Evolutionary conservation across 495 filamentous ascomycete genomes (phyloP), one percentile per base, ranked within the genome.

Genomic region (Aspergillus diversus): DNA sequence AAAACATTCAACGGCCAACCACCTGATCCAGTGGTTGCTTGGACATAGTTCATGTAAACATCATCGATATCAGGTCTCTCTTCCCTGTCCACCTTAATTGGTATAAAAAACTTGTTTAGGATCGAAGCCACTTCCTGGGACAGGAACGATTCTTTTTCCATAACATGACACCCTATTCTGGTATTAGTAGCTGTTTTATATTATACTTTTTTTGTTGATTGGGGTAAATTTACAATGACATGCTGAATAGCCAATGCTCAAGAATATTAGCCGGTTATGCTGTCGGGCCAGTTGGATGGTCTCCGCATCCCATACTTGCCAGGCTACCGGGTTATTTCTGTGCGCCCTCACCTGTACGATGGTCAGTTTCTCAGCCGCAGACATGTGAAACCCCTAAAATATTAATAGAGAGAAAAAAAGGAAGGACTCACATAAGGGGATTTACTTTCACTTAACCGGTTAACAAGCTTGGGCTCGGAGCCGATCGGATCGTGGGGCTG

Each of bases 1-100:
- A 99, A 98, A 21, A 97, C 91, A 73, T 97, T 98, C 50, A 99
- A 81, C 11, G 95, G 95, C 96, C 96, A 99, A 32, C 95, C 95
- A 4, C 93, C 96, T 2, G 89, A 92, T 17, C 92, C 92, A 39
- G 89, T 96, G 15, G 94, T 93, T 5, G 93, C 94, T 78, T 97
- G 92, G 34, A 96, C 91, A 77, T 96, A 99, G 77, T 97, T 97
- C 90, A 97, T 96, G 73, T 98, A 99, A 60, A 98, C 93, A 56
- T 92, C 89, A 71, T 99, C 95, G 66, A 98, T 86, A 72, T 98
- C 93, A 2, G 96, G 95, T 37, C 94, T 89, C 73, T 97, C 94
- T 74, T 99, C 95, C 33, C 93, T 87, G 72, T 99, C 95, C 66
- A 98, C 84, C 66, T 97, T 90, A 75, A 99, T 89, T 7, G 95